These are phyloP conservation scores for Microthyrium microscopicum DNA, from an alignment of 2,329 filamentous ascomycete species.

Conservation along the genomic window DNA sequence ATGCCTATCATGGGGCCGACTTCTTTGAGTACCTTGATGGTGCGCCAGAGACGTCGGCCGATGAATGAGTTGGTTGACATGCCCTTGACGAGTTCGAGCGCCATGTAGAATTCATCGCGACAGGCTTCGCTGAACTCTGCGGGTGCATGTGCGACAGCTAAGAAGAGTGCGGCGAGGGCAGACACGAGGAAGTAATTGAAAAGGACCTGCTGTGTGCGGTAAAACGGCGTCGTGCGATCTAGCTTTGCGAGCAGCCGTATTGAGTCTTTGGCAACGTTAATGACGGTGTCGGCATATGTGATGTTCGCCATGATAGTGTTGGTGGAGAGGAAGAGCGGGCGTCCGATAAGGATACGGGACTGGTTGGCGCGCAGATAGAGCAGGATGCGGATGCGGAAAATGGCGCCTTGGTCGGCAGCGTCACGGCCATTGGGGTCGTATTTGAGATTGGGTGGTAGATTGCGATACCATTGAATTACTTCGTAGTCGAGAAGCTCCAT, in stretches of 20 bases:
- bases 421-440: conserved; percentile 37
- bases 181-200: conserved; percentile 70
- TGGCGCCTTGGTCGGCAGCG: conserved; percentile 27
- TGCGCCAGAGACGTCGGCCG: conserved; percentile 57
- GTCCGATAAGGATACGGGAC: conserved; percentile 77
- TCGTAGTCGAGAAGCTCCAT: conserved; percentile 71
- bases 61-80: conserved; percentile 56
- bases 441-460: conserved; percentile 47
- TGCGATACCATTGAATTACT: conserved; percentile 72
- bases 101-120: conserved; percentile 64
- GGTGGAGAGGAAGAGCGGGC: conserved; percentile 70
- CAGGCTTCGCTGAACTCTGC: conserved; percentile 52
- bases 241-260: conserved; percentile 54
- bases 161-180: conserved; percentile 57
- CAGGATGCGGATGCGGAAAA: conserved; percentile 62
- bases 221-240: conserved; percentile 56
- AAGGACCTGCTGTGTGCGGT: conserved; percentile 55
- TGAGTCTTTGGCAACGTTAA: conserved; percentile 61
- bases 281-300: conserved; percentile 53
- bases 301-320: conserved; percentile 67
- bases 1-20: conserved; percentile 55
- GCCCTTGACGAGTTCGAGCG: conserved; percentile 56
- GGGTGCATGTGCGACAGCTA: conserved; percentile 60
- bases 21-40: conserved; percentile 52
- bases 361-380: conserved; percentile 79